Evolutionary conservation across 306 rosid species (phyloP), one percentile per base, ranked within the genome.

Genomic region (Begonia loranthoides): DNA sequence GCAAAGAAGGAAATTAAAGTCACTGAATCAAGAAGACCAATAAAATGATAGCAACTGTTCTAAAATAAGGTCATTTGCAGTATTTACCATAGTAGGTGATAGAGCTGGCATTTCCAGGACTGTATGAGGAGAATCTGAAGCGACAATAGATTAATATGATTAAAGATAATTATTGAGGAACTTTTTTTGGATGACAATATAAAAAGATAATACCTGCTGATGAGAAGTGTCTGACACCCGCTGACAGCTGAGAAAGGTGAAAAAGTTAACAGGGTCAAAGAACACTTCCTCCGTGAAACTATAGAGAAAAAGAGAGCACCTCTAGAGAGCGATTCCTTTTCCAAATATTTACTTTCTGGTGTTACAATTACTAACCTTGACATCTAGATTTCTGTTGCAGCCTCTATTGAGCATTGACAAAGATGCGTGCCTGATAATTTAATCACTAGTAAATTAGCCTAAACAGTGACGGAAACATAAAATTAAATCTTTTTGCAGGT

Each of bases 61-160:
- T 14, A 41, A 47, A 60, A n/a, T n/a, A 36, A 14, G 49, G 50
- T 43, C 2, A 28, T n/a, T 16, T 24, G 10, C 51, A 57, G 33
- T 58, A 63, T 81, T 77, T 73, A 90, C 97, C 97, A 90, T 90
- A 24, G 97, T 90, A 71, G 97, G 97, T 52, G 97, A 90, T 56
- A 90, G 66, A 24, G 97, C 97, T 15, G 97, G 97, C 97, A 90
- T 90, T 52, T 60, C 76, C 64, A 90, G 76, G 58, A 85, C 80
- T 13, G 57, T 45, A 59, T 80, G 81, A 28, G 93, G 70, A 60
- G 77, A 68, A 57, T 90, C 97, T 85, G 78, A 49, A 68, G 46
- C 57, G 51, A 62, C 19, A 63, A 60, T 43, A 45, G 38, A 51
- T 54, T 55, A 45, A 52, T 46, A 43, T 12, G 45, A 12, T 49